A percentile compares a stretch with the other conserved stretches of the same genome.
These are phyloP conservation scores for Penicillium maclennaniae DNA, from an alignment of 495 filamentous ascomycete species.

Conservation along the genomic window DNA sequence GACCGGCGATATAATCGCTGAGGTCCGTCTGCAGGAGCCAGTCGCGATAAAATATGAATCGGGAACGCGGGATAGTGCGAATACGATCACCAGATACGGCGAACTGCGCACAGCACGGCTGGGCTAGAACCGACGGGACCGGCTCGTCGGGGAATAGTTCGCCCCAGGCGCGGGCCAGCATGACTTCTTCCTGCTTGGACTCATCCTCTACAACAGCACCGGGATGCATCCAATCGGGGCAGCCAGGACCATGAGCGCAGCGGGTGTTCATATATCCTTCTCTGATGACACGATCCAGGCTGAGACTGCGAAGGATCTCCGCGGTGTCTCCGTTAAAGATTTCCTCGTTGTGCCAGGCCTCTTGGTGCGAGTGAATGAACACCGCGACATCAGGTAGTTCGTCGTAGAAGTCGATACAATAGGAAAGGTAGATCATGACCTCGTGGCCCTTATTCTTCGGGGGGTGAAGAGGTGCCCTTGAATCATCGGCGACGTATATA, in stretches of 20 bases:
- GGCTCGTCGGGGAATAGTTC: slow-evolving; percentile 53
- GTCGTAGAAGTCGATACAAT: slow-evolving; percentile 70
- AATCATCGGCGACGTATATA: slow-evolving; percentile 64
- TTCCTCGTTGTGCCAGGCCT: slow-evolving; percentile 63
- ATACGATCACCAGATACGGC: slow-evolving; percentile 53
- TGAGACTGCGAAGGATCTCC: slow-evolving; percentile 52
- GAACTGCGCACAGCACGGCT: slow-evolving; percentile 69
- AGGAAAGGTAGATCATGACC: slow-evolving; percentile 70
- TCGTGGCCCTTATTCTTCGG: slow-evolving; percentile 75
- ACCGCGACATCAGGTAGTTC: slow-evolving; percentile 61
- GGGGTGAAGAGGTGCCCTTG: slow-evolving; percentile 55
- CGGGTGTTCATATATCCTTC: slow-evolving; percentile 65
- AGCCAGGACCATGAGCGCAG: slow-evolving; percentile 58
- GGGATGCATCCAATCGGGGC: slow-evolving; percentile 65
- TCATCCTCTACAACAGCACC: slow-evolving; percentile 45
- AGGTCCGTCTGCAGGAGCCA: slow-evolving; percentile 63
- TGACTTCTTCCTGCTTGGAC: slow-evolving; percentile 58
- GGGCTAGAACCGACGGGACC: slow-evolving; percentile 51
- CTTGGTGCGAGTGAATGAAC: slow-evolving; percentile 67
- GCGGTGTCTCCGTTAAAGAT: slow-evolving; percentile 47
- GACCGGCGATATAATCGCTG: slow-evolving; percentile 63
- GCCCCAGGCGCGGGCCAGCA: slow-evolving; percentile 51
- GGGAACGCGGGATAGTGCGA: slow-evolving; percentile 52
- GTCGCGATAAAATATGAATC: slow-evolving; percentile 62
- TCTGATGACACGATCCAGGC: slow-evolving; percentile 48